Base-by-base conservation (phyloP, 2,329 filamentous ascomycete genomes). In the Dothideomycetes sp. region DNA sequence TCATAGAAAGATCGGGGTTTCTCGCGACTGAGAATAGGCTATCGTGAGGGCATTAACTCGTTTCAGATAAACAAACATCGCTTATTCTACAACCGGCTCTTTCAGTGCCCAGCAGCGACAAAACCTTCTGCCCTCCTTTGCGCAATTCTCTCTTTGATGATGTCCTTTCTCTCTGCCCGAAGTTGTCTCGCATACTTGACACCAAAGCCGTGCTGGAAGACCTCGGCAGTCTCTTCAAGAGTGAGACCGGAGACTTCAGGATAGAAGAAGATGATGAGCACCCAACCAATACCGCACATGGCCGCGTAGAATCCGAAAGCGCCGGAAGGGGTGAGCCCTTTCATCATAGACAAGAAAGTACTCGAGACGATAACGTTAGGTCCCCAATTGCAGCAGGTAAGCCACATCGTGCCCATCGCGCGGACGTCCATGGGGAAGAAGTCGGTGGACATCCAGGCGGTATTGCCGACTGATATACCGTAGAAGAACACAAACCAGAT, bases 231-330 rank as follows among this genome's bases (percentile, higher is more conserved):
- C 33, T 54, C 52, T 44, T 62, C 59, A 5, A 61, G 48, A 4
- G 56, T 56, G 49, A 62, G 46, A n/a, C 61, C 57, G 36, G 59
- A 59, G 4, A 58, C 60, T 41, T 64, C 60, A 1, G 59, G 53
- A 40, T 62, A 64, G 45, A 54, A 59, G 38, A 53, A 59, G 55
- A 61, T 57, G 52, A 63, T 45, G 19, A 50, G 56, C 31, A 53
- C 45, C 56, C 59, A 63, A 1, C 60, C 61, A 12, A 63, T 49
- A 5, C 60, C 48, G 24, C 62, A 64, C 19, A 64, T 54, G 0
- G 54, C 60, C 8, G 59, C 58, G 44, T 63, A 64, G 47, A 64
- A 64, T 3, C 60, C 59, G 27, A 63, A 61, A 2, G 58, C 55
- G 0, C 59, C 58, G 10, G 49, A 54, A 1, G 58, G 57, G 3